Conservation (phyloP, 2,329 filamentous ascomycete genomes). For the Mycosphaerella sp. region DNA sequence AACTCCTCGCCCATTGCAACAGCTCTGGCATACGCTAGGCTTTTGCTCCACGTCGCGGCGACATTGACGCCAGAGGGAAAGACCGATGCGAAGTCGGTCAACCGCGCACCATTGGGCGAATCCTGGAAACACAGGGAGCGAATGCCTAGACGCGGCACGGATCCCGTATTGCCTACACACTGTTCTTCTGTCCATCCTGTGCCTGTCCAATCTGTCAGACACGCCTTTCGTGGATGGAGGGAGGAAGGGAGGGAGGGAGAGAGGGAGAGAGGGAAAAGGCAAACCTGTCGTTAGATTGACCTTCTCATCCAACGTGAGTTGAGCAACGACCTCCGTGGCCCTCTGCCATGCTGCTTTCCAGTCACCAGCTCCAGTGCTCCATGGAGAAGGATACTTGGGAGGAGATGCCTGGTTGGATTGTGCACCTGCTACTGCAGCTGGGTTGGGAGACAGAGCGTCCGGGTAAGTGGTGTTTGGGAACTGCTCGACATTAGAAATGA, state of each 20-base stretch:
- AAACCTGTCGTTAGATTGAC: conserved; percentile 55
- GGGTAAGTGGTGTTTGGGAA: conserved; percentile 16
- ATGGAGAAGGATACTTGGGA: conserved; percentile 78
- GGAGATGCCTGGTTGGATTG: conserved; percentile 42
- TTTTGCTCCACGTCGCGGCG: conserved; percentile 74
- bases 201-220: conserved; percentile 45
- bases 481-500: background rate
- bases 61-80: conserved; percentile 73
- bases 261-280: background rate
- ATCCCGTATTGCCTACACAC: conserved; percentile 70
- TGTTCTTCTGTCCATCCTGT: conserved; percentile 65
- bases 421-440: conserved; percentile 27
- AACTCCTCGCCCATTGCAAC: conserved; percentile 69
- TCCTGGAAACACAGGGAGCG: conserved; percentile 70
- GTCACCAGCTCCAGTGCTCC: conserved; percentile 65
- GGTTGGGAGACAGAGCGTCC: conserved; percentile 14
- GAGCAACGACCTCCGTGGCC: conserved; percentile 71
- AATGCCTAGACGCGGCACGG: conserved; percentile 35
- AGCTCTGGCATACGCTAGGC: conserved; percentile 61
- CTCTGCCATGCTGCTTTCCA: conserved; percentile 72
- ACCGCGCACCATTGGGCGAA: conserved; percentile 70
- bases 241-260: too few species aligned
- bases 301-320: conserved; percentile 78
- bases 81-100: conserved; percentile 71
- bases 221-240: background rate